Base-by-base conservation (phyloP, 1,284 basidiomycete species). In the Ganoderma lucidum region DNA sequence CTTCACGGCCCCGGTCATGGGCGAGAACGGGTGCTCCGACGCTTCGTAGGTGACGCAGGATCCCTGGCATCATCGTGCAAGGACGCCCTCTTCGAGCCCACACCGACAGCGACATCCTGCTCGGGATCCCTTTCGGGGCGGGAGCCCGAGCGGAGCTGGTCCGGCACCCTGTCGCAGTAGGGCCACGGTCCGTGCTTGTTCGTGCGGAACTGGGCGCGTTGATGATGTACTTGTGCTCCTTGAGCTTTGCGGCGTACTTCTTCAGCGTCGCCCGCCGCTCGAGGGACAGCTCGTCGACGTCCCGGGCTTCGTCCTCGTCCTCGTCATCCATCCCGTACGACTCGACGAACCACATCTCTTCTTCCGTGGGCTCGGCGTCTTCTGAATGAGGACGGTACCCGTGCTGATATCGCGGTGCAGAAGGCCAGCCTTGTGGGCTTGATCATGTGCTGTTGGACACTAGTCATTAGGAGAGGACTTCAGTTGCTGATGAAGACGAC, bases 351-450 rank as follows among this genome's bases (percentile, higher is more conserved):
- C 45, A 48, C 45, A 48, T 23, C n/a, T 48, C 45, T n/a, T 48
- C 45, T 8, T 48, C 45, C 8, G n/a, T 48, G n/a, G 45, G 45
- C 6, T 3, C 45, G 23, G 23, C 45, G 8, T 48, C 45, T n/a
- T 23, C 10, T 53, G 39, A 3, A 73, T 45, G 9, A 71, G 62
- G n/a, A 73, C 48, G 15, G 71, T 73, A 2, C 70, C 68, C 0
- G 45, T 62, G 15, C 72, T 73, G 59, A 73, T 65, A 32, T 71
- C 70, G 0, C 70, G 64, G 15, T 73, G 72, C 0, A 73, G 44
- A 3, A 70, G 15, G 1, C 66, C 66, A 6, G 58, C 44, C 32
- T 62, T n/a, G 23, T 63, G 68, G 1, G 72, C 72, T 3, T 37
- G 32, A 4, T 44, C n/a, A 19, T 73, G 72, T 0, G 72, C 72